Evolutionary conservation across 768 basidiomycete genomes (phyloP), one percentile per base, ranked within the genome.

Genomic region (Leccinum longicurvipes): DNA sequence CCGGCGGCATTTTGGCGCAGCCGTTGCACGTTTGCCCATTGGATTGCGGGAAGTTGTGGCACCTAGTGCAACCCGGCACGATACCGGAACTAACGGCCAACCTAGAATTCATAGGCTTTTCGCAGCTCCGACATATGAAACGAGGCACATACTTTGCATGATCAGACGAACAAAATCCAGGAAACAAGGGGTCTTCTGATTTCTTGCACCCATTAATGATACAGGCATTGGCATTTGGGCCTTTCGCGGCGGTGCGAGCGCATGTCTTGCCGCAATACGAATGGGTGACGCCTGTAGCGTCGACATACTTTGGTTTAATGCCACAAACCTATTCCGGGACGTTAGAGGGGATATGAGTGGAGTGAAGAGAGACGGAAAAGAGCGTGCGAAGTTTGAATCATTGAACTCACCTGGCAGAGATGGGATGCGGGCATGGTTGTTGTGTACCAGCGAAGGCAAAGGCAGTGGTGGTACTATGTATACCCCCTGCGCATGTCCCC

Each of bases 241-340:
- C 76, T 57, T 63, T 63, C 32, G 70, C 51, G 31, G 62, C 54
- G 41, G 23, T 77, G 46, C 81, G 74, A 52, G 84, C 84, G 64
- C 84, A 86, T 49, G 78, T 82, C 60, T 76, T 81, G 61, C 85
- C 77, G 63, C 84, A 86, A 65, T 80, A 86, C 29, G 79, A 76
- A 62, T 85, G 83, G 58, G 76, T 76, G 58, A 74, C 68, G 17
- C 84, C 85, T 57, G 79, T 77, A n/a, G 64, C 29, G 60, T 85
- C 85, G n/a, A 82, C 68, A 65, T 79, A 85, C 73, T 82, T 86
- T 14, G 83, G 82, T 66, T 78, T 84, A 56, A 74, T 74, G 14
- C 81, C 79, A 68, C 85, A 86, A 55, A 77, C 76, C 85, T 86
- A 59, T 57, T 36, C 49, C 62, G 54, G 53, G 39, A 17, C 8